Evolutionary conservation across 1,139 yeast genomes (phyloP), one percentile per base, ranked within the genome.

Genomic region (Saccharomyces hybrid): DNA sequence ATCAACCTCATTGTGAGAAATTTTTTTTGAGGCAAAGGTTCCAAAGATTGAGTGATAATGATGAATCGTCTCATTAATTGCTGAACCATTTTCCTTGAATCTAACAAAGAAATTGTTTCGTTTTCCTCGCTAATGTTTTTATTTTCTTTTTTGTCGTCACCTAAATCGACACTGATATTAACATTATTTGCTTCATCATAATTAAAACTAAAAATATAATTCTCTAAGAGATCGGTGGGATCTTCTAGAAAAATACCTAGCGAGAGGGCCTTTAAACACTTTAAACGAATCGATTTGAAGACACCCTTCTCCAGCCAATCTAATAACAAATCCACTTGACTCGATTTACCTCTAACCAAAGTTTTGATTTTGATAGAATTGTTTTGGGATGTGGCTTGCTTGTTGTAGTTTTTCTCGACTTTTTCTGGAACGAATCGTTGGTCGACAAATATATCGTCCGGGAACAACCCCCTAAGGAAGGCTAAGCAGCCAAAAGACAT

Each of bases 401-500:
- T 63, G 53, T 66, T 63, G 49, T 64, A 68, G 49, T 58, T 61
- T 47, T 60, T 61, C 41, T 67, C 70, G 26, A 67, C 64, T 52
- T 70, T 69, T 25, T 67, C 67, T 3, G 75, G 73, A 6, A 71
- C 70, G 62, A 76, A 77, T 41, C 70, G 64, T 55, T 73, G 74
- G 59, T 79, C 81, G 23, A 68, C 68, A 60, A 79, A 81, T 59
- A 70, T 71, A 2, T 72, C 75, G 54, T 80, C 82, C 6, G 76
- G 77, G 56, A 81, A 80, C 20, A 80, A 63, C 2, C 80, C 79
- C 56, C 85, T 69, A 28, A 80, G 63, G 59, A 74, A 80, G 1
- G 81, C 75, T n/a, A 80, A 68, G 59, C 83, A 78, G 1, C 82
- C 80, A 57, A 80, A 70, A 0, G 81, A 75, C 73, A 78, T 76